These are phyloP conservation scores for Malassezia furfur DNA, from an alignment of 1,284 basidiomycete genomes.

Conservation along the genomic window DNA sequence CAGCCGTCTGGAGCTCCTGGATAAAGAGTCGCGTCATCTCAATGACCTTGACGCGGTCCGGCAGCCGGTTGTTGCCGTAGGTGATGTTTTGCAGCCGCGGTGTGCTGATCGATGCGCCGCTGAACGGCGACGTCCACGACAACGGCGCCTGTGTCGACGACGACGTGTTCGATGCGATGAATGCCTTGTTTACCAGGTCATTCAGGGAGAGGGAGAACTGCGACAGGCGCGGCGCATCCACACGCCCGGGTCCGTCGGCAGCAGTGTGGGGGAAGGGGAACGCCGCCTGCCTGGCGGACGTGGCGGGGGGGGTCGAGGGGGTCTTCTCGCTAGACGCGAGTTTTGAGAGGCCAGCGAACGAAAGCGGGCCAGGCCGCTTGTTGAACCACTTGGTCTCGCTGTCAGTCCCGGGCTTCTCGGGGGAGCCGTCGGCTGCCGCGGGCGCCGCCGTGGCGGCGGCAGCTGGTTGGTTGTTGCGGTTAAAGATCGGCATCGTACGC, in stretches of 20 bases:
- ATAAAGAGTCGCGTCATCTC: slow-evolving; percentile 39
- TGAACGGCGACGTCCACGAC: slow-evolving; percentile 10
- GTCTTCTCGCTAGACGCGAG: neutral
- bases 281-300: neutral
- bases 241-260: neutral
- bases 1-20: slow-evolving; percentile 37
- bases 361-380: slow-evolving; percentile 9
- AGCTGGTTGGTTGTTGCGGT: neutral
- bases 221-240: slow-evolving; percentile 37
- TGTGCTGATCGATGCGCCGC: slow-evolving; percentile 5
- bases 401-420: neutral
- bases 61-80: slow-evolving; percentile 37
- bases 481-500: neutral
- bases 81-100: slow-evolving; percentile 32
- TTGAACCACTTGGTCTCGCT: neutral
- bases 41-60: slow-evolving; percentile 30
- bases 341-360: slow-evolving; percentile 3
- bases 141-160: neutral
- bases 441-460: neutral
- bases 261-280: neutral
- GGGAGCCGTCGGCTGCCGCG: neutral
- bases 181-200: slow-evolving; percentile 45
- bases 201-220: slow-evolving; percentile 40
- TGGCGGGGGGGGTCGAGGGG: neutral
- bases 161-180: slow-evolving; percentile 21